Conservation (phyloP, 805 yeast species). For the Kluyveromyces nonfermentans region DNA sequence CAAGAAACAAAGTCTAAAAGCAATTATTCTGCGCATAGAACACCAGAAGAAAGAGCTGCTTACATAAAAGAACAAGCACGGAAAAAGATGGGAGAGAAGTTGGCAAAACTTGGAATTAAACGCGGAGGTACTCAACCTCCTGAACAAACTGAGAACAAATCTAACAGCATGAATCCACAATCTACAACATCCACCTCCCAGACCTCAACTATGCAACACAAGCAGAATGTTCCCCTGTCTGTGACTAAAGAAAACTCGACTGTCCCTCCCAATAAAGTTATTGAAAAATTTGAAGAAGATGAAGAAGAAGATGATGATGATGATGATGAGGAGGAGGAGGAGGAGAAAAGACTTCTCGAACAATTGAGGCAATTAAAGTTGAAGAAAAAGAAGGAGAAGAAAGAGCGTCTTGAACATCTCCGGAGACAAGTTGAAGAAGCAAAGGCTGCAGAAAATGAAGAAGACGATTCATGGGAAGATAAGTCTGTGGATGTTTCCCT, state of each 20-base stretch:
- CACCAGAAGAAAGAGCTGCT: slow-evolving; percentile 67
- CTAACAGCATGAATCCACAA: background rate
- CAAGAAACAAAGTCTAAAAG: background rate
- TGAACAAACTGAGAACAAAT: slow-evolving; percentile 3
- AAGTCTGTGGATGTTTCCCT: slow-evolving; percentile 6
- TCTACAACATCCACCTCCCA: background rate
- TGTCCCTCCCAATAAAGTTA: too few relatives aligned
- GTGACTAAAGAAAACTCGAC: too few relatives aligned
- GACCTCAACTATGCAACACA: background rate
- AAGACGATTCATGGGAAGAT: slow-evolving; percentile 11
- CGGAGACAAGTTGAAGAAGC: slow-evolving; percentile 51
- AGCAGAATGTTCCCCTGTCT: background rate
- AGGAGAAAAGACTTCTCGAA: slow-evolving; percentile 35
- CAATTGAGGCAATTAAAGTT: slow-evolving; percentile 34
- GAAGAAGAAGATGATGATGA: slow-evolving; percentile 13
- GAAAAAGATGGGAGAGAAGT: slow-evolving; percentile 73
- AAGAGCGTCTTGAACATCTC: slow-evolving; percentile 47
- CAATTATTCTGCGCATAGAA: slow-evolving; percentile 22
- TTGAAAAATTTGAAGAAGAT: background rate
- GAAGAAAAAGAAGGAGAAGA: slow-evolving; percentile 49
- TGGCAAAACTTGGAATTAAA: slow-evolving; percentile 69
- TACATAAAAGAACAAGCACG: slow-evolving; percentile 73
- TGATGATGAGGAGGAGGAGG: slow-evolving; percentile 40
- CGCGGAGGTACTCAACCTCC: slow-evolving; percentile 25
- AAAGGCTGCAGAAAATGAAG: slow-evolving; percentile 34